These are phyloP conservation scores for Nakazawaea wickerhamii DNA, from an alignment of 805 yeast species.

Conservation along the genomic window DNA sequence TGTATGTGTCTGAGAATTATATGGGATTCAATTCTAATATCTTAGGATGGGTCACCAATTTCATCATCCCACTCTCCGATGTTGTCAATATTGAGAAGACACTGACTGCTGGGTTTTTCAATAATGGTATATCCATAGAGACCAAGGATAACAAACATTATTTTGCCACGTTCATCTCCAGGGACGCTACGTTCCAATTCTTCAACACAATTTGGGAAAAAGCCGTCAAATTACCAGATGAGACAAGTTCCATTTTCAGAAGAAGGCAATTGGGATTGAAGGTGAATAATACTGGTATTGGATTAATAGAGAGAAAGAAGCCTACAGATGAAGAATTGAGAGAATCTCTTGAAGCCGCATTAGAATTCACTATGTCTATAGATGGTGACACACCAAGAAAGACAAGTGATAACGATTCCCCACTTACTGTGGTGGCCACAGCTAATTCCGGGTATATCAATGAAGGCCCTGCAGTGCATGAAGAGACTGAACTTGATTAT, in stretches of 20 bases:
- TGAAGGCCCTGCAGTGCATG: conserved; percentile 63
- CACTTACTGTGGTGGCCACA: background rate
- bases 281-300: conserved; percentile 10
- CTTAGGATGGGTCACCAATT: conserved; percentile 85
- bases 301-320: conserved; percentile 24
- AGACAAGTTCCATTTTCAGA: conserved; percentile 6
- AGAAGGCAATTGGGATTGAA: conserved; percentile 8
- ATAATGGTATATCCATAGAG: conserved; percentile 77
- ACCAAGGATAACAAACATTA: conserved; percentile 60
- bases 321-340: conserved; percentile 7
- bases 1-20: conserved; percentile 73
- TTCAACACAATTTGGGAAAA: conserved; percentile 66
- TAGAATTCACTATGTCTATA: conserved; percentile 13
- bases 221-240: conserved; percentile 17
- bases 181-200: conserved; percentile 72
- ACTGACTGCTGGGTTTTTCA: conserved; percentile 82
- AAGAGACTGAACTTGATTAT: conserved; percentile 45
- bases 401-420: conserved; percentile 1
- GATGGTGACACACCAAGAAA: conserved; percentile 22
- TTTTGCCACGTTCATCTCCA: conserved; percentile 81
- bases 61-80: conserved; percentile 67
- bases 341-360: conserved; percentile 6
- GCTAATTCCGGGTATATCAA: conserved; percentile 30
- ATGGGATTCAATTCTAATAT: conserved; percentile 84
- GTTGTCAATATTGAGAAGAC: conserved; percentile 72